phyloP scores from a whole-genome alignment of 2,329 filamentous ascomycete species.

The Arthrinium phaeospermum region DNA sequence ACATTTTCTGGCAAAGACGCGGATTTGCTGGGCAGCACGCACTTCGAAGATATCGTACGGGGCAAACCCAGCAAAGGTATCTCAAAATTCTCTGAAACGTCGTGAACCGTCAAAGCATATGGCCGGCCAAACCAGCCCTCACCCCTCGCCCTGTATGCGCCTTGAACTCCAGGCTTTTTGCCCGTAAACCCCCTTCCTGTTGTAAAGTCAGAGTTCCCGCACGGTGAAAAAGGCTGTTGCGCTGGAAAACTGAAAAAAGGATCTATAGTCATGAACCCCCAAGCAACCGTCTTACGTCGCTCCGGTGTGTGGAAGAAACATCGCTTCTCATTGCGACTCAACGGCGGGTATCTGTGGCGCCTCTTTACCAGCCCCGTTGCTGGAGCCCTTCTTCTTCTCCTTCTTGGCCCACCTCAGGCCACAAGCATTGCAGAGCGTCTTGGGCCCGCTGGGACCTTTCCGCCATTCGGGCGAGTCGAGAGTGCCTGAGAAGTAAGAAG shows the following conservation, averaged over 20 bases:
- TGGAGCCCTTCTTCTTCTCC: conserved; percentile 70
- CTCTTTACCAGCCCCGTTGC: conserved; percentile 23
- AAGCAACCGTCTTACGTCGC: conserved; percentile 1
- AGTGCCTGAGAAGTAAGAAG: conserved; percentile 58
- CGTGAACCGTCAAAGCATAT: neutral
- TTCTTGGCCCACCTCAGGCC: conserved; percentile 80
- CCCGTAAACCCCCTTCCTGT: neutral
- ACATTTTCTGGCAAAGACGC: neutral
- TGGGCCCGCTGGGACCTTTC: conserved; percentile 89
- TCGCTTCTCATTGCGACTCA: neutral
- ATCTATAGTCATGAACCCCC: conserved; percentile 14
- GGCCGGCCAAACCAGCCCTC: neutral
- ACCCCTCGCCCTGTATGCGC: neutral
- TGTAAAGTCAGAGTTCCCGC: conserved; percentile 5
- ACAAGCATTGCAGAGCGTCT: conserved; percentile 95
- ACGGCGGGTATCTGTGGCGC: conserved; percentile 1
- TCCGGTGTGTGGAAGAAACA: neutral
- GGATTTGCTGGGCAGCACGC: neutral
- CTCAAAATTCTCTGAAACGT: neutral
- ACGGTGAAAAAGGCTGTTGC: neutral
- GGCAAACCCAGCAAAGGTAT: conserved; percentile 6
- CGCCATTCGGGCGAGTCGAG: conserved; percentile 95
- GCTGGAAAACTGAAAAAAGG: conserved; percentile 3
- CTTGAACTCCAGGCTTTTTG: conserved; percentile 16
- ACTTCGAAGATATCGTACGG: neutral